Conservation (phyloP, 1,284 basidiomycete species). For the Rhodotorula sp. region DNA sequence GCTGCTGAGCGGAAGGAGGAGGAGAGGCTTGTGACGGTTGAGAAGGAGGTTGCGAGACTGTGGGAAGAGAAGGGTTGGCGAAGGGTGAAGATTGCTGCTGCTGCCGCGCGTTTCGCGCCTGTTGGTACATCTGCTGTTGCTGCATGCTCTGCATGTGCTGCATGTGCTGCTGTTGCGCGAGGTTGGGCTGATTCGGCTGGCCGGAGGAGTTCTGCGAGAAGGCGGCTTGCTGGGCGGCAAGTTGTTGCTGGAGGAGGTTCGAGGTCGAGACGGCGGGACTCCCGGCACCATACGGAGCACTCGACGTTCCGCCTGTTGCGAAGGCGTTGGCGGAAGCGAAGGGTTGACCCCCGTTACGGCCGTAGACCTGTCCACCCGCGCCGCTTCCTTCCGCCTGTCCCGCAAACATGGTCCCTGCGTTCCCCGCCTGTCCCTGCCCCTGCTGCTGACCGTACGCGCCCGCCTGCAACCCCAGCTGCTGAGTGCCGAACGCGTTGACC, state of each 20-base stretch:
- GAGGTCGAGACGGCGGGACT: slow-evolving; percentile 6
- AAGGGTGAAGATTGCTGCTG: neutral
- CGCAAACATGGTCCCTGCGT: neutral
- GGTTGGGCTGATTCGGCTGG: neutral
- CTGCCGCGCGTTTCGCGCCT: neutral
- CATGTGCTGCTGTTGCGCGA: slow-evolving; percentile 9
- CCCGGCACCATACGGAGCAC: neutral
- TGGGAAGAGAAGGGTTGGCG: neutral
- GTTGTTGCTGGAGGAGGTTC: slow-evolving; percentile 27
- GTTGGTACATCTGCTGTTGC: neutral
- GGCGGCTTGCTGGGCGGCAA: slow-evolving; percentile 19
- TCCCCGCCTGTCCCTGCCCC: neutral
- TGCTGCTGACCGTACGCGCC: neutral
- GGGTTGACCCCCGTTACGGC: no score
- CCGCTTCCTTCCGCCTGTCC: no score
- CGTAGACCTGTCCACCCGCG: no score
- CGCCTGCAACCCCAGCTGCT: neutral
- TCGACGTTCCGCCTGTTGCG: neutral
- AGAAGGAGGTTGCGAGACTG: neutral
- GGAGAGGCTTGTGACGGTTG: neutral
- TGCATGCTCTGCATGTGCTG: slow-evolving; percentile 2
- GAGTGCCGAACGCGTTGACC: neutral
- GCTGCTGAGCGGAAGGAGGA: neutral
- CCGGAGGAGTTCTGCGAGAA: neutral
- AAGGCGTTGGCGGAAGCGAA: neutral